Percentiles rank a stretch among this genome's conserved stretches.
These are phyloP conservation scores for Penicillium corylophilum DNA, from an alignment of 2,329 filamentous ascomycete species.

Conservation along the genomic window DNA sequence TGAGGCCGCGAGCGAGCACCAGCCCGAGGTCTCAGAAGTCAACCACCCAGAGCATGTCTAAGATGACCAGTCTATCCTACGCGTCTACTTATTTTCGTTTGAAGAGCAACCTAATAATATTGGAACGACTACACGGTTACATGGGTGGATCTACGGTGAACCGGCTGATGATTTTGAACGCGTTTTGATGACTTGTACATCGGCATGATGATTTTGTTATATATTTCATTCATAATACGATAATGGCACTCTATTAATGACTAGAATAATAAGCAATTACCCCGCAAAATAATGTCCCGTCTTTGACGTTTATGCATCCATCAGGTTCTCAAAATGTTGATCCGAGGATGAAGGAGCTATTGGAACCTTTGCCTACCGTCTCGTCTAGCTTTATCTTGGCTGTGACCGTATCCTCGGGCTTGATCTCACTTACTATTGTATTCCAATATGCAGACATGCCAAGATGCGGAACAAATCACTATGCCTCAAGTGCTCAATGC, in stretches of 20 bases:
- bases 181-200: not conserved
- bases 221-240: not conserved
- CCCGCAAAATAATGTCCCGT: not conserved
- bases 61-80: not conserved
- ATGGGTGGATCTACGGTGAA: not conserved
- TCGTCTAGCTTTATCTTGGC: slow-evolving; percentile 56
- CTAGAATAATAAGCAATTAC: not conserved
- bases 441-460: slow-evolving; percentile 7
- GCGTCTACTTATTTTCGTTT: not conserved
- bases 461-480: slow-evolving; percentile 8
- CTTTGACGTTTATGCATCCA: not conserved
- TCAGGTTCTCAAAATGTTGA: not conserved
- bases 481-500: slow-evolving; percentile 42
- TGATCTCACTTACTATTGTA: slow-evolving; percentile 47
- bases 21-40: slow-evolving; percentile 9
- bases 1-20: not conserved
- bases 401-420: slow-evolving; percentile 61
- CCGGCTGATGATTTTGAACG: not conserved
- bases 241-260: slow-evolving; percentile 5
- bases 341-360: not conserved
- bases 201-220: not conserved
- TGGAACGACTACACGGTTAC: slow-evolving; percentile 3
- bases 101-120: not conserved
- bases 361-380: slow-evolving; percentile 46
- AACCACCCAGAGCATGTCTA: slow-evolving; percentile 4